Percentiles rank a stretch among this genome's conserved stretches.
phyloP scores from a whole-genome alignment of 768 basidiomycete species.

The Mycena amicta region DNA sequence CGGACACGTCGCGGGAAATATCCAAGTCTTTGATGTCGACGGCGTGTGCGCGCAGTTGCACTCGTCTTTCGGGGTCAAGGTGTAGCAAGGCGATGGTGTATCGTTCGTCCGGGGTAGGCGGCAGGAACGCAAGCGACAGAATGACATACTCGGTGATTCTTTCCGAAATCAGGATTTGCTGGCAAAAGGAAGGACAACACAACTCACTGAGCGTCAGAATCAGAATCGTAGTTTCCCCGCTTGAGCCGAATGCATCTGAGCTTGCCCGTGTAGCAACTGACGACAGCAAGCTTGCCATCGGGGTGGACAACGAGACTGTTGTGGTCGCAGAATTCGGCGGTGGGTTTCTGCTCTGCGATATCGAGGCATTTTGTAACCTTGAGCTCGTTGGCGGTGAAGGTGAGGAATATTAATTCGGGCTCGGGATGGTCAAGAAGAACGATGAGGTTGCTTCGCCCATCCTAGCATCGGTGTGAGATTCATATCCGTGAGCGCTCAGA shows the following conservation, averaged over 20 bases:
- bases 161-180: slow-evolving; percentile 3
- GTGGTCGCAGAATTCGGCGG: slow-evolving; percentile 67
- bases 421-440: slow-evolving; percentile 78
- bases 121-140: slow-evolving; percentile 65
- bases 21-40: slow-evolving; percentile 52
- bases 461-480: slow-evolving; percentile 26
- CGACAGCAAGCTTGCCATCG: slow-evolving; percentile 59
- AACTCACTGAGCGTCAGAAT: slow-evolving; percentile 69
- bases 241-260: slow-evolving; percentile 65
- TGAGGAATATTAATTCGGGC: slow-evolving; percentile 68
- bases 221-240: slow-evolving; percentile 53
- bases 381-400: slow-evolving; percentile 43
- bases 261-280: slow-evolving; percentile 69
- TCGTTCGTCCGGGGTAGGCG: slow-evolving; percentile 36
- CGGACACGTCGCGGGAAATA: slow-evolving; percentile 49
- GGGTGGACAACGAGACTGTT: slow-evolving; percentile 64
- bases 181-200: neutral
- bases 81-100: slow-evolving; percentile 68
- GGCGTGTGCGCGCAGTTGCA: slow-evolving; percentile 68
- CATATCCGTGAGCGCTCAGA: neutral
- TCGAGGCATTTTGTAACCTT: slow-evolving; percentile 46
- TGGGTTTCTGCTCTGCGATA: slow-evolving; percentile 52
- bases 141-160: slow-evolving; percentile 38
- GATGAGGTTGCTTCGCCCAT: slow-evolving; percentile 53
- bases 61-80: slow-evolving; percentile 58